Conservation (phyloP, 345 rosid genomes). For the Noccaea bulbosa region DNA sequence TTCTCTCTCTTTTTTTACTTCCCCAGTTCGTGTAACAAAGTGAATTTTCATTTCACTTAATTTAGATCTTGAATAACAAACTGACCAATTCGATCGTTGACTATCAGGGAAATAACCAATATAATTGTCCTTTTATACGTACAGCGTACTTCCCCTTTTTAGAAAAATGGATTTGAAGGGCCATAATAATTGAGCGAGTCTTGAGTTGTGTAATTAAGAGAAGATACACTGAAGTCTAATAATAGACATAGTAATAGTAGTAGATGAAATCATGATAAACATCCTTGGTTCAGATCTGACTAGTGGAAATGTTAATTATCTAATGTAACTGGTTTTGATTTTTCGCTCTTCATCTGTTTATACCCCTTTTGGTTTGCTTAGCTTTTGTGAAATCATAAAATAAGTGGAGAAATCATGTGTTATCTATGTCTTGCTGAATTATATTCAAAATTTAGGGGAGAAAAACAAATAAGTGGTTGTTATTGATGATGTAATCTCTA, state of each 20-base stretch:
- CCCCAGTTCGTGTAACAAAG: background rate
- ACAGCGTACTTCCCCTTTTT: background rate
- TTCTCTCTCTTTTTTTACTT: background rate
- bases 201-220: conserved; percentile 6
- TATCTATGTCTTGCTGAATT: background rate
- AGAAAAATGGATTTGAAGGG: background rate
- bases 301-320: conserved; percentile 26
- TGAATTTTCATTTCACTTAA: background rate
- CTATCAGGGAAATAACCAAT: no score
- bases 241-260: conserved; percentile 2
- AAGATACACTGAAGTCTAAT: conserved; percentile 12
- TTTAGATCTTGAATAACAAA: background rate
- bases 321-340: conserved; percentile 33
- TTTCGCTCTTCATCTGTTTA: conserved; percentile 1
- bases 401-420: no score
- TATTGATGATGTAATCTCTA: conserved; percentile 28
- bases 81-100: background rate
- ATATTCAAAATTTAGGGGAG: background rate
- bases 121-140: no score
- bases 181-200: conserved; percentile 13
- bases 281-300: conserved; percentile 23
- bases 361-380: background rate
- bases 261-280: conserved; percentile 16
- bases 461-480: conserved; percentile 10
- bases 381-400: conserved; percentile 3